phyloP scores from a whole-genome alignment of 768 basidiomycete genomes.

The Trametes elegans region DNA sequence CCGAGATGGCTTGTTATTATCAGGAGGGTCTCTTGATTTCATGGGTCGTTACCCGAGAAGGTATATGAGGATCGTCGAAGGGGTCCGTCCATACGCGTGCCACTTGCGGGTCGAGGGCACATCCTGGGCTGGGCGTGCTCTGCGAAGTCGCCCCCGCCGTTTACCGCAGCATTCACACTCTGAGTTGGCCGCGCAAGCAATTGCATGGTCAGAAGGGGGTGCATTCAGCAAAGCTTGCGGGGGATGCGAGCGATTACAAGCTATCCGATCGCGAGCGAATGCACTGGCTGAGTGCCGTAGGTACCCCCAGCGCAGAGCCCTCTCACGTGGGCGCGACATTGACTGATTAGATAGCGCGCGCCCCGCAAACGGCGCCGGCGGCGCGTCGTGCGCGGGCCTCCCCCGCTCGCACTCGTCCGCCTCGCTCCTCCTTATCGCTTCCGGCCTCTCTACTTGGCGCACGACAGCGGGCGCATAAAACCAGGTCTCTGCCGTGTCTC shows the following conservation, averaged over 20 bases:
- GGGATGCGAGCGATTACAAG: slow-evolving; percentile 1
- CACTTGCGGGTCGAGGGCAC: no score
- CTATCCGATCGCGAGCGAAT: slow-evolving; percentile 3
- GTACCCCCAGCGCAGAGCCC: not conserved
- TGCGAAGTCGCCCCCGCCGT: no score
- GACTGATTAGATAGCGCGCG: not conserved
- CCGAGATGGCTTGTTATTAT: no score
- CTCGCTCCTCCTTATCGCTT: not conserved
- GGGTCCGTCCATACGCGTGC: not conserved
- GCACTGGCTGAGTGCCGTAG: not conserved
- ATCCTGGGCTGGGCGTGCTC: no score
- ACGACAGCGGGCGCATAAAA: not conserved
- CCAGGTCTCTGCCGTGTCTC: not conserved
- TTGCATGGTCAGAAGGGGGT: not conserved
- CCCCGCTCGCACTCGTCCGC: no score
- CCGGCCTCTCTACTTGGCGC: not conserved
- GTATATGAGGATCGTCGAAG: not conserved
- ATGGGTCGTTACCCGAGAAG: not conserved
- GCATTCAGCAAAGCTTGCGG: no score
- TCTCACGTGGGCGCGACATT: slow-evolving; percentile 18
- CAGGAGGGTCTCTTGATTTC: not conserved
- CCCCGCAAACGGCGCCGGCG: no score
- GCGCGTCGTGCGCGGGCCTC: no score
- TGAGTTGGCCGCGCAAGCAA: not conserved
- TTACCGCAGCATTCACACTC: no score